Evolutionary conservation across 768 basidiomycete genomes (phyloP).

Genomic region (Mycena chlorophos): DNA sequence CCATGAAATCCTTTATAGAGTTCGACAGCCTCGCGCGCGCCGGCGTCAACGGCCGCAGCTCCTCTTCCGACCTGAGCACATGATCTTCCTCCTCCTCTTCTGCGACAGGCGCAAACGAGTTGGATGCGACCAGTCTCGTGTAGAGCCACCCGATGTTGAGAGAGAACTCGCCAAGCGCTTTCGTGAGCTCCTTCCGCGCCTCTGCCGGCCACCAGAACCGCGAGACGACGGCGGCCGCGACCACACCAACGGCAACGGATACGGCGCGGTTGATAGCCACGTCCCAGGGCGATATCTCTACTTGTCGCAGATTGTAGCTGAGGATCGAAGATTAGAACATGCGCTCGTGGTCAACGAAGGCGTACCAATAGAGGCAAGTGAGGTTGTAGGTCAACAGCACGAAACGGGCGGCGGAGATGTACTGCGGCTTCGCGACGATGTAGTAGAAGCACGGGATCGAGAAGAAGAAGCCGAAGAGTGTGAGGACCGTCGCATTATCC

Average conservation of each 20-base stretch:
- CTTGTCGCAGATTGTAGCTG: constrained; percentile 79
- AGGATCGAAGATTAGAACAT: neutral
- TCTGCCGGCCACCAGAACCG: constrained; percentile 96
- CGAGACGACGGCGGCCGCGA: constrained; percentile 88
- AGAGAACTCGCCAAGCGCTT: constrained; percentile 91
- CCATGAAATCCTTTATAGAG: constrained; percentile 86
- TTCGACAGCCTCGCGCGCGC: constrained; percentile 49
- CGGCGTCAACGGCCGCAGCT: constrained; percentile 32
- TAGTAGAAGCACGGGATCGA: constrained; percentile 94
- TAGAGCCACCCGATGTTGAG: constrained; percentile 94
- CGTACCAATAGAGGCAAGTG: constrained; percentile 71
- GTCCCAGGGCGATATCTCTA: constrained; percentile 56
- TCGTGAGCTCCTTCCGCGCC: constrained; percentile 83
- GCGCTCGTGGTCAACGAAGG: constrained; percentile 3
- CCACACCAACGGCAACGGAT: constrained; percentile 80
- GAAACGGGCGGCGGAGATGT: constrained; percentile 75
- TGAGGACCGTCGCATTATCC: constrained; percentile 69
- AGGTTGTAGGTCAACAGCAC: constrained; percentile 88
- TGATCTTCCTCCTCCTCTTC: constrained; percentile 27
- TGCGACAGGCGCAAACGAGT: constrained; percentile 67
- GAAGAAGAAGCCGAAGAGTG: constrained; percentile 84
- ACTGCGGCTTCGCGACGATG: constrained; percentile 76
- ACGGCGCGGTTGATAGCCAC: constrained; percentile 78
- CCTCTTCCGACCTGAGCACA: constrained; percentile 26
- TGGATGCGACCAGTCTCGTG: constrained; percentile 84